These are phyloP conservation scores for Conidiobolus incongruus DNA, from an alignment of 371 early-diverging fungal species.

Conservation along the genomic window DNA sequence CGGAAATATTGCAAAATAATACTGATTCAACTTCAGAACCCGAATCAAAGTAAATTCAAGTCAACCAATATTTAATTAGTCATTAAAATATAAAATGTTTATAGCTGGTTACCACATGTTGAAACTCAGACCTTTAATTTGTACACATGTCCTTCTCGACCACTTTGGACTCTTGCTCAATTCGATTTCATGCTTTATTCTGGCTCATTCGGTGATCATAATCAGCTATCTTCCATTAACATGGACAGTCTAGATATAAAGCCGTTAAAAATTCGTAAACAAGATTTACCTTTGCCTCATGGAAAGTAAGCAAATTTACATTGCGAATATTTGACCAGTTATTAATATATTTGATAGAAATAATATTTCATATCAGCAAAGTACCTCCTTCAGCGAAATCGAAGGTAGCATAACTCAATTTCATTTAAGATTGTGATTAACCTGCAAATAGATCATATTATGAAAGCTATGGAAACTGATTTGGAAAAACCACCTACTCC, in stretches of 20 bases:
- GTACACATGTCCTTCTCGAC: not conserved
- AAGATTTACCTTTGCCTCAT: not conserved
- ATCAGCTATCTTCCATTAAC: too few species aligned
- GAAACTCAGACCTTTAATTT: not conserved
- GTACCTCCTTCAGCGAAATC: not conserved
- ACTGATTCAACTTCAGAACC: too few species aligned
- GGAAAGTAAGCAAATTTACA: not conserved
- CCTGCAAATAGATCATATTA: not conserved
- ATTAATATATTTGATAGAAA: not conserved
- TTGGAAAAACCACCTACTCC: not conserved
- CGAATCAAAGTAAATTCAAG: not conserved
- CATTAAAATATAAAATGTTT: too few species aligned
- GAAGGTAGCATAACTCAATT: not conserved
- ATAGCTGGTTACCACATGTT: slow-evolving; percentile 2
- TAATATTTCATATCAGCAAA: not conserved
- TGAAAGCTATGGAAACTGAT: slow-evolving; percentile 1
- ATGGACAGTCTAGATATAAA: not conserved
- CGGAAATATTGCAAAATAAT: too few species aligned
- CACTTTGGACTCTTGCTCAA: slow-evolving; percentile 1
- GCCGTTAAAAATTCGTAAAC: not conserved
- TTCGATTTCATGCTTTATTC: slow-evolving; percentile 2
- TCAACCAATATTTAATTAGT: not conserved
- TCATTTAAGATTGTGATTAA: not conserved
- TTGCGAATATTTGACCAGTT: not conserved
- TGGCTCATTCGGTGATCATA: too few species aligned